Conservation (phyloP, 768 basidiomycete species). For the Rossbeevera mucosa region DNA sequence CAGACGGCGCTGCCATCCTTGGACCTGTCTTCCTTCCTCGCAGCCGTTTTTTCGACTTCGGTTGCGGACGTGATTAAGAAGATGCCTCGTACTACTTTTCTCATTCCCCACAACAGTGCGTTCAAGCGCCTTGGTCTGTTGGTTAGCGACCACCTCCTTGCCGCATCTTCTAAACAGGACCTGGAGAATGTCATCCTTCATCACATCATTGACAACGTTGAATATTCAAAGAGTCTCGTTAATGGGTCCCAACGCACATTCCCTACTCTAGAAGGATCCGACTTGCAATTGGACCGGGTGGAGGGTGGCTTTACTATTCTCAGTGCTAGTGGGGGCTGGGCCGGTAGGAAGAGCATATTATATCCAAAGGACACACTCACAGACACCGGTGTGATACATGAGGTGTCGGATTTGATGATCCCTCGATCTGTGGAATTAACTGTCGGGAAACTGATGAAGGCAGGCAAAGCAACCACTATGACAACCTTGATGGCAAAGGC, state of each 20-base stretch:
- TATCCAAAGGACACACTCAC: constrained; percentile 70
- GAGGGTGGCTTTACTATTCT: constrained; percentile 45
- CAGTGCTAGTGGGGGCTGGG: constrained; percentile 74
- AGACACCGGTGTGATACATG: constrained; percentile 86
- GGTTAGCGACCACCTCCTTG: constrained; percentile 81
- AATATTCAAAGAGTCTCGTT: constrained; percentile 60
- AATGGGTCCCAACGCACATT: constrained; percentile 70
- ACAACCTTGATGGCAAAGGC: constrained; percentile 74
- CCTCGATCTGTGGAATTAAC: constrained; percentile 85
- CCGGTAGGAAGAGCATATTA: constrained; percentile 58
- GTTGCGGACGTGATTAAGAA: constrained; percentile 66
- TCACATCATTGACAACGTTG: constrained; percentile 71
- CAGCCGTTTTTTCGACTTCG: constrained; percentile 81
- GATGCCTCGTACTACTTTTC: constrained; percentile 68
- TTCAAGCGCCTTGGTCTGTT: constrained; percentile 82
- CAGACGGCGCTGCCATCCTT: constrained; percentile 76
- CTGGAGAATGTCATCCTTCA: constrained; percentile 83
- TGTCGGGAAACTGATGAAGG: constrained; percentile 84
- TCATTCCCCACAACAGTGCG: constrained; percentile 87
- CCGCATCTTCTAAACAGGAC: constrained; percentile 72
- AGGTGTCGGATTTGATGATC: constrained; percentile 78
- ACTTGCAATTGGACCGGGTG: constrained; percentile 65
- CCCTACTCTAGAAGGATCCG: constrained; percentile 80
- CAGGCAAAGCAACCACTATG: constrained; percentile 89
- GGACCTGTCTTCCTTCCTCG: constrained; percentile 88